Conservation (phyloP, 768 basidiomycete genomes). For the Baorangia bicolor region DNA sequence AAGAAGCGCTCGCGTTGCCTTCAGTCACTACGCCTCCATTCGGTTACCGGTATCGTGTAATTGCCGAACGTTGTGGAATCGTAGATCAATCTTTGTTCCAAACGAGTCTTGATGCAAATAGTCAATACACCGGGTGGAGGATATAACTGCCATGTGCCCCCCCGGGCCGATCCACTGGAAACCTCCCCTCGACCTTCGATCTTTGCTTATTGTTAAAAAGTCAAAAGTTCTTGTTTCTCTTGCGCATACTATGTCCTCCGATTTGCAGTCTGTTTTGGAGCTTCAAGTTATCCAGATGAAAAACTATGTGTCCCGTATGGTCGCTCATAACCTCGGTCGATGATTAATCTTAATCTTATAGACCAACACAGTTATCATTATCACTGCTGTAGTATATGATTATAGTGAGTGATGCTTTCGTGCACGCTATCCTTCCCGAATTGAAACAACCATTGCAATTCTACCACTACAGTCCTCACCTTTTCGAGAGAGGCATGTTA, state of each 20-base stretch:
- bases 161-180: not conserved
- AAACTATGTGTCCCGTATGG: not conserved
- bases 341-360: not conserved
- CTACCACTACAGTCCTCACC: conserved; percentile 5
- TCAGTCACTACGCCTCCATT: too few relatives aligned
- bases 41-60: too few relatives aligned
- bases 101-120: too few relatives aligned
- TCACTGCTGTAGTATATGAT: too few relatives aligned
- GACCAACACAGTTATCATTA: not conserved
- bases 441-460: not conserved
- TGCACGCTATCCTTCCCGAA: not conserved
- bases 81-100: too few relatives aligned
- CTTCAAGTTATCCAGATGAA: not conserved
- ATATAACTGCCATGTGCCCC: not conserved
- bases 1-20: too few relatives aligned
- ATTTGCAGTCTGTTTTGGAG: not conserved
- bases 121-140: too few relatives aligned
- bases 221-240: not conserved
- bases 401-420: not conserved
- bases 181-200: not conserved
- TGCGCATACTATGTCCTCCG: too few relatives aligned
- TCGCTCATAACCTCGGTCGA: not conserved
- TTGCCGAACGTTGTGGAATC: too few relatives aligned
- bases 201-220: not conserved
- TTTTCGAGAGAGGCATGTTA: not conserved